phyloP scores from a whole-genome alignment of 2,329 filamentous ascomycete genomes.

The Lasiodiplodia citricola region DNA sequence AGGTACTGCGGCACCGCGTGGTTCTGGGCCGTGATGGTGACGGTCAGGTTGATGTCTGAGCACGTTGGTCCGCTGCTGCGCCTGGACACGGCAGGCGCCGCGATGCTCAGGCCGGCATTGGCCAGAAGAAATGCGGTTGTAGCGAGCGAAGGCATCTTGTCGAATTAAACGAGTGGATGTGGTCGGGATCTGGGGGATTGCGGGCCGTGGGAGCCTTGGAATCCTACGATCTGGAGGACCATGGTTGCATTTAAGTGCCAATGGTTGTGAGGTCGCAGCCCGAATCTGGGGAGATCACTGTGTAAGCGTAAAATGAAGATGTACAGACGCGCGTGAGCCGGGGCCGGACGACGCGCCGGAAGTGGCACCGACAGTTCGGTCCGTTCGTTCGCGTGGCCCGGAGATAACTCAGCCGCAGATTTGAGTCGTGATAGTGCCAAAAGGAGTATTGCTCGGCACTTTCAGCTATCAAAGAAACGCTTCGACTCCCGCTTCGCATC shows the following conservation, averaged over 20 bases:
- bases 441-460: constrained; percentile 7
- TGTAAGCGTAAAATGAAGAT: constrained; percentile 12
- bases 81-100: not conserved
- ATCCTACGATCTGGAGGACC: not conserved
- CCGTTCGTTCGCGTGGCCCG: not conserved
- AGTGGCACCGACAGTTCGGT: not conserved
- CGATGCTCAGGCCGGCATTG: not conserved
- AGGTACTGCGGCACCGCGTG: not conserved
- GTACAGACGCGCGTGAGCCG: not conserved
- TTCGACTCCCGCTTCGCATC: not conserved
- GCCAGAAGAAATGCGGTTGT: not conserved
- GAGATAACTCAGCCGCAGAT: not conserved
- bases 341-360: not conserved
- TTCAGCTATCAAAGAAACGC: not conserved
- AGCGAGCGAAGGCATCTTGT: constrained; percentile 13
- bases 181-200: not conserved
- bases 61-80: constrained; percentile 9
- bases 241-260: not conserved
- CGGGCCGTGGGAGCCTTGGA: not conserved
- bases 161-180: not conserved
- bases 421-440: not conserved
- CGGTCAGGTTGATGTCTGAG: not conserved
- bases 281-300: not conserved
- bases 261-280: not conserved
- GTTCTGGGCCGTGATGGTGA: constrained; percentile 16